Evolutionary conservation across 129 eudicot species (phyloP).

Genomic region (Gnaphalium uliginosum): DNA sequence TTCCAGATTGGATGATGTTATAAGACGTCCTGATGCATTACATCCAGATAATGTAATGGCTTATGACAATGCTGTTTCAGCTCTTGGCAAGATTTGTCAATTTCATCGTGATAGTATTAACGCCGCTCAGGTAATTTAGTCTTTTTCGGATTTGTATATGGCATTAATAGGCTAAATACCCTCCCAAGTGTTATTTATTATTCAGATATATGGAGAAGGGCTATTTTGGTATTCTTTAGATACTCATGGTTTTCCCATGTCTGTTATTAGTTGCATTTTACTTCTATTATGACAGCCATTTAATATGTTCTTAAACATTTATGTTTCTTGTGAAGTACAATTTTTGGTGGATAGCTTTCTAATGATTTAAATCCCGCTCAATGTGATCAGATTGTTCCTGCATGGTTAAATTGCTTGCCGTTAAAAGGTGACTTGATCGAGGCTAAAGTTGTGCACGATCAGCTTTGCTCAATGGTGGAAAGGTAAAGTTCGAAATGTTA

Average conservation of each 20-base stretch:
- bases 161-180: constrained; percentile 8
- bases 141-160: background rate
- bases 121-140: constrained; percentile 70
- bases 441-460: constrained; percentile 96
- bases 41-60: constrained; percentile 92
- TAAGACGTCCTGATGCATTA: constrained; percentile 71
- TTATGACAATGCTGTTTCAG: constrained; percentile 98
- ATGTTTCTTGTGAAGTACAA: background rate
- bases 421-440: constrained; percentile 85
- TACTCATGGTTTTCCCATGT: too few species aligned
- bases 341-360: background rate
- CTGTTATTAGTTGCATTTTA: too few species aligned
- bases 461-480: constrained; percentile 97
- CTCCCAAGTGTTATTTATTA: too few species aligned
- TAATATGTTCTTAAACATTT: background rate
- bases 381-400: constrained; percentile 74
- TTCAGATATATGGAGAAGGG: too few species aligned
- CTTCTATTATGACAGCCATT: too few species aligned
- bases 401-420: constrained; percentile 93
- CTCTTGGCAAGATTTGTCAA: constrained; percentile 90
- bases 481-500: constrained; percentile 44
- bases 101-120: constrained; percentile 87
- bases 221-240: too few species aligned
- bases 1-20: constrained; percentile 82
- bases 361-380: constrained; percentile 4